These are phyloP conservation scores for Trichoderma erinaceum DNA, from an alignment of 495 filamentous ascomycete species.

Conservation along the genomic window DNA sequence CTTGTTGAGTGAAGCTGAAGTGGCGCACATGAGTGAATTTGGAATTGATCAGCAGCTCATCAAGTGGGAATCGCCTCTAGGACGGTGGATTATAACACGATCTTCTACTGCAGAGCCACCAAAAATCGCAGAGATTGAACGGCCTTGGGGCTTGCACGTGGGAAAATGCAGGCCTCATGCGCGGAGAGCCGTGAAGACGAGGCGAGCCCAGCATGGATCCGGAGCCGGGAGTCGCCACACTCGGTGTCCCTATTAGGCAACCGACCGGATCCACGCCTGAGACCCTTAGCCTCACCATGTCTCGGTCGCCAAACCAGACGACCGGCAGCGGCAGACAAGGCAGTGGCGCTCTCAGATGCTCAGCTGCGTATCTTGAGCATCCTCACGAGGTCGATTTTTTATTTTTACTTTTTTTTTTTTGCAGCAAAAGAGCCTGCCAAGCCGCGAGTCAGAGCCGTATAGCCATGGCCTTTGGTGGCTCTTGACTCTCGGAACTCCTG, in stretches of 20 bases:
- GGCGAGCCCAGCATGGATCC: not conserved
- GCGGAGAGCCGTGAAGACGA: not conserved
- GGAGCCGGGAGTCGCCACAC: not conserved
- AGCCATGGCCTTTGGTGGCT: not conserved
- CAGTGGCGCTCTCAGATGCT: not conserved
- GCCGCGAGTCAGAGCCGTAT: not conserved
- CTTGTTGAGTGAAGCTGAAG: not conserved
- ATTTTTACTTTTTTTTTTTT: too few relatives aligned
- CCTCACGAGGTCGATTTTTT: not conserved
- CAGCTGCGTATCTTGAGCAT: not conserved
- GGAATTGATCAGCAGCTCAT: conserved; percentile 6
- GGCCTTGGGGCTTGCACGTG: not conserved
- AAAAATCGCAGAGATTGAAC: not conserved
- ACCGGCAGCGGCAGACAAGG: not conserved
- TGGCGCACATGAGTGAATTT: not conserved
- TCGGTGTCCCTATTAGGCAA: conserved; percentile 10
- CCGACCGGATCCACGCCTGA: not conserved
- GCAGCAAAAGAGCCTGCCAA: not conserved
- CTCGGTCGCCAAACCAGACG: conserved; percentile 7
- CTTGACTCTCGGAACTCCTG: not conserved
- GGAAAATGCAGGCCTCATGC: conserved; percentile 7
- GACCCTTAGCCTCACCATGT: not conserved
- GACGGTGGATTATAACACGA: not conserved
- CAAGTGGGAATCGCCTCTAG: not conserved
- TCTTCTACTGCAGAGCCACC: not conserved